phyloP scores from a whole-genome alignment of 305 asterid species.

The Fraxinus ornus region DNA sequence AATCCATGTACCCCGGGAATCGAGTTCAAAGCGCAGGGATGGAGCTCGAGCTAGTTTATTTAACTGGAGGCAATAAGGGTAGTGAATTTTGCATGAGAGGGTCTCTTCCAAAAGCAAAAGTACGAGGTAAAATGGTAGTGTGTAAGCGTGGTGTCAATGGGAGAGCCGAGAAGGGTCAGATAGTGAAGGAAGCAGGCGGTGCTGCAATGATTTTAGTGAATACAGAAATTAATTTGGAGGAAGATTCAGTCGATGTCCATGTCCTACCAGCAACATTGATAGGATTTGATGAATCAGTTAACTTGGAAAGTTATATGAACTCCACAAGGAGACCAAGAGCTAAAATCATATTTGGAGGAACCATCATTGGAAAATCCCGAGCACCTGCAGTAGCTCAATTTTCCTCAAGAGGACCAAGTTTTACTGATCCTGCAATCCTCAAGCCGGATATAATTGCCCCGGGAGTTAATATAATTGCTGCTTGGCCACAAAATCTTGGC shows the following conservation, averaged over 20 bases:
- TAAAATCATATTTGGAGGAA: slow-evolving; percentile 79
- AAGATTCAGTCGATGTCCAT: slow-evolving; percentile 83
- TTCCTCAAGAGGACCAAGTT: slow-evolving; percentile 90
- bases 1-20: slow-evolving; percentile 75
- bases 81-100: slow-evolving; percentile 76
- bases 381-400: slow-evolving; percentile 91
- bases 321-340: slow-evolving; percentile 62
- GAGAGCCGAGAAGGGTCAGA: slow-evolving; percentile 86
- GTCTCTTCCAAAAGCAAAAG: slow-evolving; percentile 57
- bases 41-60: slow-evolving; percentile 62
- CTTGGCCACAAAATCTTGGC: slow-evolving; percentile 90
- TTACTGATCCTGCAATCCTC: slow-evolving; percentile 71
- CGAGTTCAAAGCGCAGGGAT: slow-evolving; percentile 39
- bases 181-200: slow-evolving; percentile 83
- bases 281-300: slow-evolving; percentile 67
- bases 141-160: slow-evolving; percentile 89
- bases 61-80: slow-evolving; percentile 54
- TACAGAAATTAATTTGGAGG: slow-evolving; percentile 72
- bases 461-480: slow-evolving; percentile 93
- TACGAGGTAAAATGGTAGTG: slow-evolving; percentile 71
- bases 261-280: slow-evolving; percentile 78
- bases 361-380: slow-evolving; percentile 57
- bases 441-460: slow-evolving; percentile 95
- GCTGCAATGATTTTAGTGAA: slow-evolving; percentile 80
- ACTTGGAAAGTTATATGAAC: slow-evolving; percentile 57